Evolutionary conservation across 345 rosid species (phyloP).

Genomic region (Salix purpurea): DNA sequence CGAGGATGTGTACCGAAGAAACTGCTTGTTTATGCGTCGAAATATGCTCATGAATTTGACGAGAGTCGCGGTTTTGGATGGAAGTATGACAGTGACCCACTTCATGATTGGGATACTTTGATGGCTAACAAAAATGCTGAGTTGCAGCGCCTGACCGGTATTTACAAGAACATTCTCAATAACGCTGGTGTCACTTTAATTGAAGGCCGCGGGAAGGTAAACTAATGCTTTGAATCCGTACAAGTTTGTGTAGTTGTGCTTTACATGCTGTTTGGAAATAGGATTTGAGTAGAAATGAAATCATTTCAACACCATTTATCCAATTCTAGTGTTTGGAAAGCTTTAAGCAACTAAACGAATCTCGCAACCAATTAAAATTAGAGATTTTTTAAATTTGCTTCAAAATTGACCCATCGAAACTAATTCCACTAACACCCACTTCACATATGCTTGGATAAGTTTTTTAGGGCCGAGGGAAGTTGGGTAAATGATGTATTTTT

Average conservation of each 20-base stretch:
- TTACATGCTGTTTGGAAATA: too few species aligned
- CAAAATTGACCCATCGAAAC: too few species aligned
- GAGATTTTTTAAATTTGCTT: too few species aligned
- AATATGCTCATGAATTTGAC: slow-evolving; percentile 83
- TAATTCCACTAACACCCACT: too few species aligned
- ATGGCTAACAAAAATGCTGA: slow-evolving; percentile 94
- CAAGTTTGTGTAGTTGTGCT: neutral
- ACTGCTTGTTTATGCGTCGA: slow-evolving; percentile 79
- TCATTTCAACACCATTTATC: too few species aligned
- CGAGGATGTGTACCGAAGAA: slow-evolving; percentile 99
- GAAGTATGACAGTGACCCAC: slow-evolving; percentile 69
- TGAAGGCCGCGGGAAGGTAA: slow-evolving; percentile 97
- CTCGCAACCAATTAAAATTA: too few species aligned
- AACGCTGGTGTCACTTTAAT: slow-evolving; percentile 71
- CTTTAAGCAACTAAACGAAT: too few species aligned
- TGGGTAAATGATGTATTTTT: too few species aligned
- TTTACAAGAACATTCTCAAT: slow-evolving; percentile 66
- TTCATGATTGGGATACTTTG: slow-evolving; percentile 88
- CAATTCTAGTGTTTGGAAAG: too few species aligned
- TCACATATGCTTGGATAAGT: too few species aligned
- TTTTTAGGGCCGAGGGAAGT: too few species aligned
- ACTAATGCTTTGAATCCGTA: neutral
- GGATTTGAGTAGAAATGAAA: too few species aligned
- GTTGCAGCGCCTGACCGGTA: slow-evolving; percentile 80
- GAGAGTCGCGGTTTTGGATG: slow-evolving; percentile 93